Base-by-base conservation (phyloP, 345 rosid species). In the Camelina hispida region DNA sequence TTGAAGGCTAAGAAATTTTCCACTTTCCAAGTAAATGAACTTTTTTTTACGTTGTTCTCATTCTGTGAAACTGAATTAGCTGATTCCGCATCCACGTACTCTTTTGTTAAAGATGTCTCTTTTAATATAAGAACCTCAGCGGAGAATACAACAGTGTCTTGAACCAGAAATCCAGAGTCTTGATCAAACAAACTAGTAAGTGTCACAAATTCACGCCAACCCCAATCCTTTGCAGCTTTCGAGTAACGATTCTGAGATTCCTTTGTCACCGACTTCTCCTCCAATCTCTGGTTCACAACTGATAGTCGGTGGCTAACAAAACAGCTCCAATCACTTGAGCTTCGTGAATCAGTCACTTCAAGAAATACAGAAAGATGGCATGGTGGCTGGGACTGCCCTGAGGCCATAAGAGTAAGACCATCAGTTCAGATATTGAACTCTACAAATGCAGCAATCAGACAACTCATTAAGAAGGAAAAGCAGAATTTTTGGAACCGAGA, bases 361-460 rank as follows among this genome's bases (percentile, higher is more conserved):
- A 96, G 99, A 83, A 96, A 96, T 71, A 96, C 99, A 13, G 99
- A 96, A 79, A 96, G 91, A 85, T 96, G 99, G 81, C 99, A 91
- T 63, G 99, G 99, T 83, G 99, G 99, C 87, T 96, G 99, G 82
- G 99, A 96, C 96, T 96, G 99, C 87, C 99, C 99, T 96, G 97
- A 81, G 87, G 85, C 85, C 90, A 86, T 80, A 84, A 90, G 70
- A 74, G 81, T 66, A 82, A 55, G 78, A 60, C 76, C 62, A 71
- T 88, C 79, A 87, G 82, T 80, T 77, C 78, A 70, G 60, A 77
- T 71, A 43, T 56, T 75, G 20, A 75, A 66, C 77, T 47, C 71
- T 11, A 68, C 66, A 61, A 62, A 73, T 35, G 55, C 60, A 68
- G 69, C 71, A 73, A 79, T 58, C 71, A 68, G 57, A 74, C 56